Base-by-base conservation (phyloP, 1,284 basidiomycete genomes). In the Trichosporon faecale region DNA sequence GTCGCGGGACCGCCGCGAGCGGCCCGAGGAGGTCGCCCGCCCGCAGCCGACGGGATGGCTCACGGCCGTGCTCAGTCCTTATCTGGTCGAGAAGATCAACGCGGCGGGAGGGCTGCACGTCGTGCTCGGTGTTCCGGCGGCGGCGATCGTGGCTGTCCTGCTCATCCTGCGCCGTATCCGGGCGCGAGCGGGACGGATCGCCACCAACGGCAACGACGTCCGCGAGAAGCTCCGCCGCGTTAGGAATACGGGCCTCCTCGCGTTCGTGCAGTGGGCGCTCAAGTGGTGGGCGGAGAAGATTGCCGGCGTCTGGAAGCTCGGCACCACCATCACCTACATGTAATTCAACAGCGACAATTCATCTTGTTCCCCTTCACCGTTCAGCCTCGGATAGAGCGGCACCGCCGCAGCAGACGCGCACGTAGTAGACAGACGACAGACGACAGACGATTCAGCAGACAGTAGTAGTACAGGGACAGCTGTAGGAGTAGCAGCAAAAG, bases 301-400 rank as follows among this genome's bases (percentile, higher is more conserved):
- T 29, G 67, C 64, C 4, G 81, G 81, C 12, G 76, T 82, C 2
- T 82, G 79, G 81, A 76, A 75, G 57, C 71, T 82, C 68, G 81
- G 79, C 2, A 82, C 80, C 3, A 82, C 80, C 2, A 81, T 82
- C 46, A 82, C 81, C 1, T 82, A 81, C 66, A 70, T 82, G 23
- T 82, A 11, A 61, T 16, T 9, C 18, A 49, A 2, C 46, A n/a
- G 18, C 11, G 16, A 18, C 46, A n/a, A 12, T 29, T 57, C 57
- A 60, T 60, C 57, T 44, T 44, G 40, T 40, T 14, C 25, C 6
- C 21, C 6, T 49, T 7, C 49, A 52, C 49, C 52, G 9, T 57
- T 57, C 25, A 57, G 14, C 9, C 11, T 37, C 11, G 35, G 11
- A 37, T 57, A 57, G 23, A 57, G 40, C 40, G 40, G 40, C 40